These are phyloP conservation scores for Ophiobolus disseminans DNA, from an alignment of 2,329 filamentous ascomycete genomes.

Conservation along the genomic window DNA sequence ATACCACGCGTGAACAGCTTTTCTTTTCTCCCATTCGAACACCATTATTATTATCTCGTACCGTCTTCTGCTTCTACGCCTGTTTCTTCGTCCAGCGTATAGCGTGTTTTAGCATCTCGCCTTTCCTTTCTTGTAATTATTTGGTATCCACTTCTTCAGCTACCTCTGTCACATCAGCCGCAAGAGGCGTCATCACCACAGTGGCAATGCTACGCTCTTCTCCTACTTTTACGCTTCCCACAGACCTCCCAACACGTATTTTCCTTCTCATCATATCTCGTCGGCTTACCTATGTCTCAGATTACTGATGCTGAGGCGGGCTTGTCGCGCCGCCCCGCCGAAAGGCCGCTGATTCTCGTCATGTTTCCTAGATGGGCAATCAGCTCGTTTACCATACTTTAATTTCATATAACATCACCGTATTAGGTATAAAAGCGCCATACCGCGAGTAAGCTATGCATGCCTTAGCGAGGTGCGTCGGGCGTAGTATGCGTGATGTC, in stretches of 20 bases:
- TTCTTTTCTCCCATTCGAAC: background rate
- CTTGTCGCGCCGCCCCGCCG: background rate
- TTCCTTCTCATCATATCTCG: slow-evolving; percentile 1
- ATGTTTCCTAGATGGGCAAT: background rate
- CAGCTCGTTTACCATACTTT: background rate
- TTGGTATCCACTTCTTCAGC: background rate
- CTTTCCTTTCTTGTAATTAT: slow-evolving; percentile 4
- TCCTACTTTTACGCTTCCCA: background rate
- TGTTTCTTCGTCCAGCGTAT: background rate
- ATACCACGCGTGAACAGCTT: slow-evolving; percentile 9
- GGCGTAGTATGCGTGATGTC: too few species aligned
- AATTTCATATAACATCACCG: background rate
- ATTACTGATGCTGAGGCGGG: slow-evolving; percentile 15
- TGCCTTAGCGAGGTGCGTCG: too few species aligned
- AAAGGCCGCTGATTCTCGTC: too few species aligned
- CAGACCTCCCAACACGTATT: background rate
- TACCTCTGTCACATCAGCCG: background rate
- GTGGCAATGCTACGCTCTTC: slow-evolving; percentile 2
- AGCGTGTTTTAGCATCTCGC: background rate
- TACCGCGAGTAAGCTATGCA: too few species aligned
- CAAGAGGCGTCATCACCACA: background rate
- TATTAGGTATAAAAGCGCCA: too few species aligned
- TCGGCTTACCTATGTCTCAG: slow-evolving; percentile 9
- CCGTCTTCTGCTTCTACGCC: background rate
- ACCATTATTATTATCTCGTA: background rate